phyloP scores from a whole-genome alignment of 148 eudicot species.

The Amaranthus hypochondriacus region DNA sequence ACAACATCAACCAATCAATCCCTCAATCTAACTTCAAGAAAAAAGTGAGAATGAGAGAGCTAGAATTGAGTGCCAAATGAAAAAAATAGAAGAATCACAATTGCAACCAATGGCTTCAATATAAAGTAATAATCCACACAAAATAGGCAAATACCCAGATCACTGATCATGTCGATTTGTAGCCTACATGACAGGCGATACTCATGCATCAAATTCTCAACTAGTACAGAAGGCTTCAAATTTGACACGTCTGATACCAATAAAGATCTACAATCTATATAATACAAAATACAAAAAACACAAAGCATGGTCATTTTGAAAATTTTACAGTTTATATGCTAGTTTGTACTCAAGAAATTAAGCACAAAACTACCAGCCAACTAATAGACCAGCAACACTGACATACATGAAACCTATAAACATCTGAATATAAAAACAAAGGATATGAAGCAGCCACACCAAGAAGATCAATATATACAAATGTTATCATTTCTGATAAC shows the following conservation, averaged over 20 bases:
- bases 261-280: neutral
- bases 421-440: neutral
- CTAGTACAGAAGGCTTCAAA: neutral
- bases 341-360: too few species aligned
- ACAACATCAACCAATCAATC: neutral
- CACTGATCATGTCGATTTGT: neutral
- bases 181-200: neutral
- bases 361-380: too few species aligned
- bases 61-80: neutral
- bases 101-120: slow-evolving; percentile 1
- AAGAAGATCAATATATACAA: neutral
- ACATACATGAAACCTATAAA: neutral
- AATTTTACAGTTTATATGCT: too few species aligned
- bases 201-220: neutral
- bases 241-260: neutral
- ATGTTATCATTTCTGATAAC: neutral
- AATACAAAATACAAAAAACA: too few species aligned
- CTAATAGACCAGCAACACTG: too few species aligned
- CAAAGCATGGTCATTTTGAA: too few species aligned
- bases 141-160: neutral
- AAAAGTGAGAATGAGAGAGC: neutral
- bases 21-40: neutral
- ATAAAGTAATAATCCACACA: neutral
- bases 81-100: neutral
- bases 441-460: neutral